A percentile compares a stretch with the other conserved stretches of the same genome.
phyloP scores from a whole-genome alignment of 2,329 filamentous ascomycete genomes.

The Fusarium succisae region DNA sequence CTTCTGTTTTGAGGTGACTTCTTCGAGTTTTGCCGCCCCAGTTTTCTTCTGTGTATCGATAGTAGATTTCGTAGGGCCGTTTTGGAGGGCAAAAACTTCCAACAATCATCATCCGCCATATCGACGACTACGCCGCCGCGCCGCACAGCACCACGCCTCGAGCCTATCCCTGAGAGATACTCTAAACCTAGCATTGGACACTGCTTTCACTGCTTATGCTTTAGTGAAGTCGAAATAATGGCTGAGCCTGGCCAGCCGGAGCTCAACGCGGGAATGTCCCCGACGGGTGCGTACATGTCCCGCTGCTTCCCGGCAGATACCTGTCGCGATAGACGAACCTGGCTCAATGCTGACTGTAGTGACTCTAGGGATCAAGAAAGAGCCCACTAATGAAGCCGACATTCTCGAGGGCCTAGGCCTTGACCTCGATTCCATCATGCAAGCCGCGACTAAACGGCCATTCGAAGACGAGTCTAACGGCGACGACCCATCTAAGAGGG shows the following conservation, averaged over 20 bases:
- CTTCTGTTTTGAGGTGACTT: conserved; percentile 24
- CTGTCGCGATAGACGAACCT: conserved; percentile 11
- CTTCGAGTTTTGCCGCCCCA: conserved; percentile 33
- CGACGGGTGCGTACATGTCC: conserved; percentile 47
- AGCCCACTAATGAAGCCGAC: conserved; percentile 51
- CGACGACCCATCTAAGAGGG: conserved; percentile 47
- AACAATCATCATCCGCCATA: conserved; percentile 45
- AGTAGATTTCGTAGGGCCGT: conserved; percentile 11
- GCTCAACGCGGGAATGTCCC: conserved; percentile 45
- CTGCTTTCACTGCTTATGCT: conserved; percentile 32
- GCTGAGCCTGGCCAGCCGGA: conserved; percentile 53
- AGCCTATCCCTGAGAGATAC: conserved; percentile 27
- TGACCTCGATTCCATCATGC: conserved; percentile 49
- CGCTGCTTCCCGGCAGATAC: conserved; percentile 16
- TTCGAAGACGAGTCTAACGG: conserved; percentile 45
- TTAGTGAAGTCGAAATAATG: conserved; percentile 50
- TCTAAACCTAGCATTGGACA: conserved; percentile 4
- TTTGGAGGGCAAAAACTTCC: conserved; percentile 51
- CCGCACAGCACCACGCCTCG: conserved; percentile 32
- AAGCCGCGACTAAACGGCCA: conserved; percentile 51
- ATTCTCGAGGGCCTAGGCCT: conserved; percentile 48
- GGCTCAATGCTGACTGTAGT: conserved; percentile 39
- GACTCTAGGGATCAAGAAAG: conserved; percentile 51
- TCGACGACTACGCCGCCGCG: conserved; percentile 33
- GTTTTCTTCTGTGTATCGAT: conserved; percentile 53